These are phyloP conservation scores for Millerago galiae DNA, from an alignment of 805 yeast genomes.

Conservation along the genomic window DNA sequence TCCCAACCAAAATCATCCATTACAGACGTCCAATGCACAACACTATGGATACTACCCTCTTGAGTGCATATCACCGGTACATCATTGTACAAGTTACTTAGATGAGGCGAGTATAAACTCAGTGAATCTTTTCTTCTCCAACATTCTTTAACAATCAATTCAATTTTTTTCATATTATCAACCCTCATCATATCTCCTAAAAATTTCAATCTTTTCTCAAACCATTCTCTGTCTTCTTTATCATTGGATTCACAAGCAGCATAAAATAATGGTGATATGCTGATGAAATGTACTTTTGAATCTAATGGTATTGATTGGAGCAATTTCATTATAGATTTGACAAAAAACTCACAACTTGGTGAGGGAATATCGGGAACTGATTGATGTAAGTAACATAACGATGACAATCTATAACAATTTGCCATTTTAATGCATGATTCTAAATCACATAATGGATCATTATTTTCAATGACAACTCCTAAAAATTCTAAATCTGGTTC, in stretches of 20 bases:
- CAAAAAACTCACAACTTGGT: not conserved
- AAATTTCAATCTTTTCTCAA: not conserved
- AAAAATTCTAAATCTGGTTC: not conserved
- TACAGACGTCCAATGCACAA: constrained; percentile 1
- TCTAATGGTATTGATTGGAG: not conserved
- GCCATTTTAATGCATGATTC: constrained; percentile 2
- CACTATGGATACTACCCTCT: constrained; percentile 1
- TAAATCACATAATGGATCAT: constrained; percentile 2
- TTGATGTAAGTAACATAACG: not conserved
- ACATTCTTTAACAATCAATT: not conserved
- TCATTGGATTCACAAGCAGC: constrained; percentile 1
- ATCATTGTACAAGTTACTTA: not conserved
- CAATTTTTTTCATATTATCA: not conserved
- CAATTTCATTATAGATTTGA: not conserved
- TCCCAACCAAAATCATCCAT: constrained; percentile 3
- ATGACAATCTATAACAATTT: constrained; percentile 1
- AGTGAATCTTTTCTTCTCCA: constrained; percentile 2
- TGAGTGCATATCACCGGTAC: not conserved
- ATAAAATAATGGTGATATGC: not conserved
- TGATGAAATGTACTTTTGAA: not conserved
- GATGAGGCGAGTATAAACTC: not conserved
- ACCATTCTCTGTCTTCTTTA: constrained; percentile 1
- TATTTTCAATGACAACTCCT: not conserved
- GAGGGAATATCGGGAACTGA: constrained; percentile 1
- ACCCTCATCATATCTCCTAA: not conserved